Conservation (phyloP, 2,329 filamentous ascomycete genomes). For the Cordyceps militaris region DNA sequence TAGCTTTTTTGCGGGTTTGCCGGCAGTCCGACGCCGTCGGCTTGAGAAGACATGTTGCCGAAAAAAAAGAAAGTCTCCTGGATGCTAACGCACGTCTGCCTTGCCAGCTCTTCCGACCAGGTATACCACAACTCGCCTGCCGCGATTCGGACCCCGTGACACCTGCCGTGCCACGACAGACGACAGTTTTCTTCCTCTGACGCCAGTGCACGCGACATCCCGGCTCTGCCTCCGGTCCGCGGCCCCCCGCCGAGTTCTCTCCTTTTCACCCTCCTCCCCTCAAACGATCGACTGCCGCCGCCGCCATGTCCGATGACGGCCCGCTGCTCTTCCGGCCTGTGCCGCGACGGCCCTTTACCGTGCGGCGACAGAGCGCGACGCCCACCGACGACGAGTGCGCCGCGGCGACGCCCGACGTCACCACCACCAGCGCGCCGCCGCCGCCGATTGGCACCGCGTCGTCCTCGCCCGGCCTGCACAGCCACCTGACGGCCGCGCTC, state of each 20-base stretch:
- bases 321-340: slow-evolving; percentile 60
- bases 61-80: not conserved
- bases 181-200: not conserved
- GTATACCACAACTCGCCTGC: not conserved
- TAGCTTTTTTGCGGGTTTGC: not conserved
- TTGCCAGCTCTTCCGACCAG: not conserved
- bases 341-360: slow-evolving; percentile 64
- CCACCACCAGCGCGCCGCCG: slow-evolving; percentile 13
- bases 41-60: not conserved
- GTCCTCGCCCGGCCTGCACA: slow-evolving; percentile 4
- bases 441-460: not conserved
- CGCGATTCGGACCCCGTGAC: not conserved
- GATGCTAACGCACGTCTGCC: not conserved
- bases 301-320: slow-evolving; percentile 23
- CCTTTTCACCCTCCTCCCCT: too few relatives aligned
- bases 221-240: not conserved
- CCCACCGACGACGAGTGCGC: slow-evolving; percentile 31
- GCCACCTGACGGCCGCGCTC: slow-evolving; percentile 26
- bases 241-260: not conserved
- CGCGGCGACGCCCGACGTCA: slow-evolving; percentile 14
- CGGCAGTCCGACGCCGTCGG: not conserved
- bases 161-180: not conserved
- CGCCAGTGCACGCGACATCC: not conserved
- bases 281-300: not conserved
- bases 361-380: slow-evolving; percentile 42